A percentile compares a stretch with the other conserved stretches of the same genome.
These are phyloP conservation scores for Floccularia luteovirens DNA, from an alignment of 768 basidiomycete species.

Conservation along the genomic window DNA sequence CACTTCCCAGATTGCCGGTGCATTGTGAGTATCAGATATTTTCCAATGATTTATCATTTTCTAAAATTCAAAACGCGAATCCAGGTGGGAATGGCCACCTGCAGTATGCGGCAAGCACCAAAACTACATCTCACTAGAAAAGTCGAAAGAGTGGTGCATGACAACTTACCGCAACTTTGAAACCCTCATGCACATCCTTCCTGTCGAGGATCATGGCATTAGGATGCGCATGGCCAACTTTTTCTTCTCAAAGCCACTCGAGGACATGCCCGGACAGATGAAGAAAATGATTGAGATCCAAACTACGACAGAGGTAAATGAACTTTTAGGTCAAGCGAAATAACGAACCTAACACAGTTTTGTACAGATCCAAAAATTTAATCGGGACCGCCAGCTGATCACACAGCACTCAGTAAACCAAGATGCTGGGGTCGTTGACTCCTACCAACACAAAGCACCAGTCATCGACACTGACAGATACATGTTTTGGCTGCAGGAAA, in stretches of 20 bases:
- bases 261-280: conserved; percentile 17
- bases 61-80: conserved; percentile 2
- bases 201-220: conserved; percentile 19
- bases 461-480: conserved; percentile 27
- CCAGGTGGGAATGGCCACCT: conserved; percentile 29
- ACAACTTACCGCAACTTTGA: conserved; percentile 24
- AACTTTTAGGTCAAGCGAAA: not conserved
- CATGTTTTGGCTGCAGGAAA: conserved; percentile 22
- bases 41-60: not conserved
- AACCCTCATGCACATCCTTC: conserved; percentile 11
- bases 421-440: conserved; percentile 21
- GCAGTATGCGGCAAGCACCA: conserved; percentile 31
- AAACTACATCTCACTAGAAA: conserved; percentile 21
- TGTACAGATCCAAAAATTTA: conserved; percentile 15
- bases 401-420: conserved; percentile 18
- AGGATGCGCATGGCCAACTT: conserved; percentile 24
- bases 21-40: conserved; percentile 16
- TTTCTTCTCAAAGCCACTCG: conserved; percentile 21
- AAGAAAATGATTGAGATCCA: conserved; percentile 21
- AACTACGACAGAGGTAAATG: conserved; percentile 4
- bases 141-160: conserved; percentile 28
- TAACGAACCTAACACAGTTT: not conserved
- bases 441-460: conserved; percentile 26
- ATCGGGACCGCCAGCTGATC: conserved; percentile 14
- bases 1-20: conserved; percentile 18